Percentiles rank a stretch among this genome's conserved stretches.
Conservation (phyloP, 2,329 filamentous ascomycete species). For the Diatrype stigma region DNA sequence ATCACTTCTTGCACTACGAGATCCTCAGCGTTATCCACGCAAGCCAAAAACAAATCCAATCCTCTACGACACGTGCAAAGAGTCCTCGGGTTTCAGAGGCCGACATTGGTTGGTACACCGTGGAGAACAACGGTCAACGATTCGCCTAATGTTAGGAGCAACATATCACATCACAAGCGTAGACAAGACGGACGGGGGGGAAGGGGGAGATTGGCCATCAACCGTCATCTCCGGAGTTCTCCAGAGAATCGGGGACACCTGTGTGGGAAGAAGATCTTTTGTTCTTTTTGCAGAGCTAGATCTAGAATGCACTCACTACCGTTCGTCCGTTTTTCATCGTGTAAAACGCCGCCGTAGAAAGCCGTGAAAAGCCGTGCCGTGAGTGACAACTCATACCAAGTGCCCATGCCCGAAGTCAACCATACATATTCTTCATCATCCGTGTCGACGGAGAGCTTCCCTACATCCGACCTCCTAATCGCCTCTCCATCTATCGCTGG, state of each 20-base stretch:
- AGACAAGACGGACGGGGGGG: not conserved
- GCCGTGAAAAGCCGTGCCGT: slow-evolving; percentile 40
- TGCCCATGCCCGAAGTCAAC: slow-evolving; percentile 36
- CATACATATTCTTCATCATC: slow-evolving; percentile 27
- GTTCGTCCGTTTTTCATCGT: slow-evolving; percentile 13
- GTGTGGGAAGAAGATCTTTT: slow-evolving; percentile 57
- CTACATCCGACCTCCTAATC: slow-evolving; percentile 3
- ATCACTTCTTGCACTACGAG: not conserved
- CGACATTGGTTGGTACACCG: not conserved
- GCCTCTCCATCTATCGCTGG: slow-evolving; percentile 24
- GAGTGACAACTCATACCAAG: slow-evolving; percentile 37
- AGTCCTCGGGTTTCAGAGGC: not conserved
- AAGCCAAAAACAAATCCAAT: too few relatives aligned
- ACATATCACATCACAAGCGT: slow-evolving; percentile 11
- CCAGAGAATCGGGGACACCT: slow-evolving; percentile 88
- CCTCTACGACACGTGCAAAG: not conserved
- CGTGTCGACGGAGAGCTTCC: slow-evolving; percentile 3
- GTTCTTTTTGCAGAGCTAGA: slow-evolving; percentile 42
- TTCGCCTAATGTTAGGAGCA: not conserved
- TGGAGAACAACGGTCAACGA: not conserved
- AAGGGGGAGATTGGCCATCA: slow-evolving; percentile 69
- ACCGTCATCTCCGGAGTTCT: slow-evolving; percentile 67
- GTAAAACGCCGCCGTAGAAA: slow-evolving; percentile 34
- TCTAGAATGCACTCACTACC: slow-evolving; percentile 55
- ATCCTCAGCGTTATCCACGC: not conserved